Percentiles rank a stretch among this genome's conserved stretches.
Evolutionary conservation across 129 eudicot species (phyloP).

Genomic region (Heracleum sosnowskyi): DNA sequence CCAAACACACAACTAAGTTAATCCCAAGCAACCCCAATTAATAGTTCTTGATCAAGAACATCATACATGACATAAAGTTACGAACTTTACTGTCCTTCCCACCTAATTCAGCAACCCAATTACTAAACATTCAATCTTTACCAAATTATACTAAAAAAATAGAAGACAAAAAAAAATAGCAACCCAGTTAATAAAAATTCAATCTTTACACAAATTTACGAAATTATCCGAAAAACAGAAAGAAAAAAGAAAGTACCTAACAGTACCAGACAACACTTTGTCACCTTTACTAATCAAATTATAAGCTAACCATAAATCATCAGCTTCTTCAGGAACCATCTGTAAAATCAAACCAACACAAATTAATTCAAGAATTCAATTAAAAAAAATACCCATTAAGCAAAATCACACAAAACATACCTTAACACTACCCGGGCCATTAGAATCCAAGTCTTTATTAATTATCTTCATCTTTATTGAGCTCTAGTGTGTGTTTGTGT

Average conservation of each 20-base stretch:
- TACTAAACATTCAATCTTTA: background rate
- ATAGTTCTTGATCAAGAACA: background rate
- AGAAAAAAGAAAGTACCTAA: slow-evolving; percentile 36
- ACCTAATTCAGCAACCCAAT: background rate
- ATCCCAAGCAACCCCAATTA: background rate
- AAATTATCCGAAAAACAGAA: background rate
- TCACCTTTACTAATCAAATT: slow-evolving; percentile 76
- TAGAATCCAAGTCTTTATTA: background rate
- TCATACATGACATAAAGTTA: background rate
- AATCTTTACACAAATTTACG: background rate
- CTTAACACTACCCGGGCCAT: slow-evolving; percentile 4
- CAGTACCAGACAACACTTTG: slow-evolving; percentile 56
- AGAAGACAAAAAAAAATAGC: background rate
- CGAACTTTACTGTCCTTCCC: background rate
- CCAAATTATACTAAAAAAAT: background rate
- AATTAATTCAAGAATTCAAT: background rate
- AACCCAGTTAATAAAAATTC: background rate
- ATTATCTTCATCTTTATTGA: background rate
- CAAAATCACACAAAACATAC: background rate
- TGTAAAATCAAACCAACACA: slow-evolving; percentile 17
- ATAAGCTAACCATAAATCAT: slow-evolving; percentile 86
- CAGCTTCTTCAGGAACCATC: slow-evolving; percentile 77
- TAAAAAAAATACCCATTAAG: background rate
- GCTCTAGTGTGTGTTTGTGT: background rate
- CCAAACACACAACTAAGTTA: background rate